Conservation (phyloP, 495 filamentous ascomycete species). For the Penicillium dipodomyicola region DNA sequence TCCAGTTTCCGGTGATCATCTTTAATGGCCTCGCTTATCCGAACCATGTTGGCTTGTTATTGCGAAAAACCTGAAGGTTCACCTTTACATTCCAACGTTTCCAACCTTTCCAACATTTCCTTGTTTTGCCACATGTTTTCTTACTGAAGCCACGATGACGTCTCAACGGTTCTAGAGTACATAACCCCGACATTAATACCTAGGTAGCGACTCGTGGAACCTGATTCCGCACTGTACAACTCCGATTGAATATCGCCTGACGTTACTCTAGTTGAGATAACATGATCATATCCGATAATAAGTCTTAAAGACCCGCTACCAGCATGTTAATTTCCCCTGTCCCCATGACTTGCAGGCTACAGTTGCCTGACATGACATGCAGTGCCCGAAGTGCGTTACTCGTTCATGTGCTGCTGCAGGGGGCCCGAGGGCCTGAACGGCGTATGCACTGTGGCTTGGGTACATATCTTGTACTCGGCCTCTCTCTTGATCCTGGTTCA, state of each 20-base stretch:
- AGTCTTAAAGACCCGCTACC: background rate
- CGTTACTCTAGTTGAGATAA: background rate
- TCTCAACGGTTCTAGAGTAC: background rate
- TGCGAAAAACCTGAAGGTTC: background rate
- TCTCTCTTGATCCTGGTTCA: background rate
- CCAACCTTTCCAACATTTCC: background rate
- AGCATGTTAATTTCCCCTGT: background rate
- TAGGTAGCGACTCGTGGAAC: background rate
- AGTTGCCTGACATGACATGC: background rate
- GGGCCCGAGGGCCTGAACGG: background rate
- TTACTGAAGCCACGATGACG: conserved; percentile 8
- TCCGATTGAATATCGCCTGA: background rate
- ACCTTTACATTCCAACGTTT: no score
- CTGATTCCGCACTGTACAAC: conserved; percentile 5
- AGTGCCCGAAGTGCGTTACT: background rate
- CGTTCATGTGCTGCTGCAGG: conserved; percentile 3
- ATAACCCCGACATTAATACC: background rate
- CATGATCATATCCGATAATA: background rate
- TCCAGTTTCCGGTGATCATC: conserved; percentile 62
- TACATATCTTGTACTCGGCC: background rate
- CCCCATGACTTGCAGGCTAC: background rate
- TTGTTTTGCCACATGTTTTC: background rate
- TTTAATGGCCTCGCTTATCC: conserved; percentile 23
- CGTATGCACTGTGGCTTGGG: background rate
- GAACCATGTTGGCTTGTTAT: conserved; percentile 15